Percentiles rank a stretch among this genome's conserved stretches.
Evolutionary conservation across 768 basidiomycete genomes (phyloP).

Genomic region (Lactarius hatsudake): DNA sequence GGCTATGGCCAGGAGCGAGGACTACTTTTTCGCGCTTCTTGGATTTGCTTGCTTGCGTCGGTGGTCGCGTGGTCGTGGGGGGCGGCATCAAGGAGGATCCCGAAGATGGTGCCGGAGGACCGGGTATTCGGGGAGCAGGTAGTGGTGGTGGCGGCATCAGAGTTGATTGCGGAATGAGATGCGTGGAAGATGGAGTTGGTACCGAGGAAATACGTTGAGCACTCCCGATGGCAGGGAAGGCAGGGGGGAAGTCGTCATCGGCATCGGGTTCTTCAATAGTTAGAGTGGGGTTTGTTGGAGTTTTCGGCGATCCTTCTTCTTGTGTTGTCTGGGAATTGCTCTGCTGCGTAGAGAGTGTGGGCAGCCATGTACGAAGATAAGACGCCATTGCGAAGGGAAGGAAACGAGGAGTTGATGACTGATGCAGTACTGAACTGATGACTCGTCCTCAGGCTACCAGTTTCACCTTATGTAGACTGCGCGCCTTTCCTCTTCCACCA

Average conservation of each 20-base stretch:
- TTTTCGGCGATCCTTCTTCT: slow-evolving; percentile 38
- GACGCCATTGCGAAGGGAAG: slow-evolving; percentile 16
- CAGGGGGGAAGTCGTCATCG: slow-evolving; percentile 61
- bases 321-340: slow-evolving; percentile 24
- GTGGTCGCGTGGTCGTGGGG: slow-evolving; percentile 59
- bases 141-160: slow-evolving; percentile 39
- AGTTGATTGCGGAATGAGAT: slow-evolving; percentile 9
- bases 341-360: slow-evolving; percentile 6
- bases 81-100: slow-evolving; percentile 49
- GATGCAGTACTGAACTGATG: not conserved
- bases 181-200: slow-evolving; percentile 30
- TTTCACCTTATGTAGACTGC: not conserved
- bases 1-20: slow-evolving; percentile 85
- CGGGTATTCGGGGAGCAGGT: slow-evolving; percentile 36
- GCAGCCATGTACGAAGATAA: slow-evolving; percentile 26
- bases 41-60: slow-evolving; percentile 41
- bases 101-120: slow-evolving; percentile 34
- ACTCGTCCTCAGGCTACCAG: not conserved
- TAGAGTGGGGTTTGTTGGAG: slow-evolving; percentile 42
- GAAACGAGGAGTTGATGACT: not conserved
- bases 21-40: slow-evolving; percentile 78
- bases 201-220: slow-evolving; percentile 54
- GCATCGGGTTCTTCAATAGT: slow-evolving; percentile 39
- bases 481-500: not conserved
- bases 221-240: slow-evolving; percentile 70